A percentile compares a stretch with the other conserved stretches of the same genome.
Evolutionary conservation across 2,329 filamentous ascomycete species (phyloP).

Genomic region (Teratosphaeria nubilosa): DNA sequence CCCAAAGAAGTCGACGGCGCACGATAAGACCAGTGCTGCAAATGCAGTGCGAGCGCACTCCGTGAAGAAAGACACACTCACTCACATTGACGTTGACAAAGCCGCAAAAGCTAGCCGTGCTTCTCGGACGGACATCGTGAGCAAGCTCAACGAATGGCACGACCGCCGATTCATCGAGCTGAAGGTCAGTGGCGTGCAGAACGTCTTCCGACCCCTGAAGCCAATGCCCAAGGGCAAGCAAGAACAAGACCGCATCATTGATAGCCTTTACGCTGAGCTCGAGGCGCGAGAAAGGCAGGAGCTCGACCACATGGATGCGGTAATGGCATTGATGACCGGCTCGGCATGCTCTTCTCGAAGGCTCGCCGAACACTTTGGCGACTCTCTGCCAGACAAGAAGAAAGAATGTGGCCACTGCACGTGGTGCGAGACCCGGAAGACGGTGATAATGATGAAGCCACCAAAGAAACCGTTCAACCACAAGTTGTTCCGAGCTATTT

Average conservation of each 20-base stretch:
- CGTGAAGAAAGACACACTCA: constrained; percentile 34
- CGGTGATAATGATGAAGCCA: background rate
- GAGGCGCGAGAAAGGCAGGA: constrained; percentile 44
- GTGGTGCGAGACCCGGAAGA: background rate
- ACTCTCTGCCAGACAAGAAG: background rate
- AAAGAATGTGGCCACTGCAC: background rate
- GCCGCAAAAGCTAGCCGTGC: constrained; percentile 21
- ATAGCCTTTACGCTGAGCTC: constrained; percentile 42
- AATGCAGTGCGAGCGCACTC: constrained; percentile 25
- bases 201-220: constrained; percentile 44
- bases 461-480: background rate
- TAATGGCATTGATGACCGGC: constrained; percentile 46
- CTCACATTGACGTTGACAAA: constrained; percentile 40
- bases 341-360: constrained; percentile 42
- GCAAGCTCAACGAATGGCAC: constrained; percentile 46
- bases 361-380: background rate
- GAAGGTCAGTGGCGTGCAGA: constrained; percentile 42
- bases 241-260: constrained; percentile 37
- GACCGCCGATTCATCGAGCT: constrained; percentile 42
- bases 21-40: background rate
- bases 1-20: background rate
- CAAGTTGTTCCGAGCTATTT: constrained; percentile 25
- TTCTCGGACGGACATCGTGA: constrained; percentile 40
- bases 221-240: constrained; percentile 33
- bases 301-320: constrained; percentile 39